Percentiles rank a stretch among this genome's conserved stretches.
Evolutionary conservation across 805 yeast genomes (phyloP).

Genomic region (Saccharomycopsis sp.): DNA sequence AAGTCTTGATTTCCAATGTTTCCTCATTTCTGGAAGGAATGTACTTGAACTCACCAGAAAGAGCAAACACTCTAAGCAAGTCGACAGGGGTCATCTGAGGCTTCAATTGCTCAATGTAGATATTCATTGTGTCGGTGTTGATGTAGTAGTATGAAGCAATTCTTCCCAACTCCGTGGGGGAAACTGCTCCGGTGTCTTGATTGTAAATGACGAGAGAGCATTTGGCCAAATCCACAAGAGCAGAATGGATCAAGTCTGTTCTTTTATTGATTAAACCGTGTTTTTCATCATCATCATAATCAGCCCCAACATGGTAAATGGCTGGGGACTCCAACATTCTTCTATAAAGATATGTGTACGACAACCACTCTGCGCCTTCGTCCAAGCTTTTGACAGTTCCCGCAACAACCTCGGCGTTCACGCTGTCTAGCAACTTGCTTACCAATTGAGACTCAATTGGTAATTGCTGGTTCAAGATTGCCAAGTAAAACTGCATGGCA

Average conservation of each 20-base stretch:
- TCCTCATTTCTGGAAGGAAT: slow-evolving; percentile 87
- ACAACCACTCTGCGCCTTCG: slow-evolving; percentile 76
- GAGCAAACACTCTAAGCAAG: slow-evolving; percentile 63
- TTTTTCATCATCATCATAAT: slow-evolving; percentile 42
- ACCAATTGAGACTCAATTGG: slow-evolving; percentile 88
- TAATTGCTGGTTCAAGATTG: slow-evolving; percentile 81
- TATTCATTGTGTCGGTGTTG: slow-evolving; percentile 59
- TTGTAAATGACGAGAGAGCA: slow-evolving; percentile 56
- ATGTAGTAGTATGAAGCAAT: slow-evolving; percentile 86
- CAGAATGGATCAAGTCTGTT: slow-evolving; percentile 66
- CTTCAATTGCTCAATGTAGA: slow-evolving; percentile 47
- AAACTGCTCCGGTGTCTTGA: slow-evolving; percentile 36
- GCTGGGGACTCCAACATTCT: slow-evolving; percentile 69
- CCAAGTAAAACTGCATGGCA: slow-evolving; percentile 80
- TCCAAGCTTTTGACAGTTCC: slow-evolving; percentile 53
- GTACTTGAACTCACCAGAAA: slow-evolving; percentile 76
- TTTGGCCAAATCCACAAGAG: slow-evolving; percentile 48
- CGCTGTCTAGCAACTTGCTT: slow-evolving; percentile 55
- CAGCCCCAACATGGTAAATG: slow-evolving; percentile 66
- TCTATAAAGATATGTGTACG: slow-evolving; percentile 67
- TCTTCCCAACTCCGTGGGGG: slow-evolving; percentile 63
- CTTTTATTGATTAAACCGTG: slow-evolving; percentile 41
- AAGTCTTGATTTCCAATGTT: slow-evolving; percentile 55
- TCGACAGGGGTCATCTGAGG: slow-evolving; percentile 66
- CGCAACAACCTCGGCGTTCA: slow-evolving; percentile 80